phyloP scores from a whole-genome alignment of 2,329 filamentous ascomycete genomes.

The Atkinsonella hypoxylon region DNA sequence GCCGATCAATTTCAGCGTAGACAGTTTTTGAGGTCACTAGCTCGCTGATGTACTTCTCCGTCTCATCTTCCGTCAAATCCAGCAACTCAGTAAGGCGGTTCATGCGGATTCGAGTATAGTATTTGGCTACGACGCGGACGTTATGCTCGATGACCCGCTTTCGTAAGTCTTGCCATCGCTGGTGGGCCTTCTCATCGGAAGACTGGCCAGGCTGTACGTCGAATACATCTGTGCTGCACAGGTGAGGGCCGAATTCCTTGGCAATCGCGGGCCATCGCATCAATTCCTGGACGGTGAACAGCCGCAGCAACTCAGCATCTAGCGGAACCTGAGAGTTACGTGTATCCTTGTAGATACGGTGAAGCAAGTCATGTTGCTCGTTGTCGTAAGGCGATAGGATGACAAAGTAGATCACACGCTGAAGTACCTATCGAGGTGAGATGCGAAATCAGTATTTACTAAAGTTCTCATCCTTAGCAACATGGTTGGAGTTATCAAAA shows the following conservation, averaged over 20 bases:
- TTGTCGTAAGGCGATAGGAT: conserved; percentile 96
- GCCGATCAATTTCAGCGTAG: conserved; percentile 92
- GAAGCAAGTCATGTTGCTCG: conserved; percentile 92
- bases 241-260: conserved; percentile 75
- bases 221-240: conserved; percentile 86
- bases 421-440: conserved; percentile 55
- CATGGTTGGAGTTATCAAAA: neutral
- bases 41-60: conserved; percentile 97
- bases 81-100: conserved; percentile 79
- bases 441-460: neutral
- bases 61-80: conserved; percentile 88
- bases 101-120: conserved; percentile 96
- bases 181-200: conserved; percentile 66
- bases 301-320: conserved; percentile 78
- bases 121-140: conserved; percentile 92
- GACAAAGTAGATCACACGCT: conserved; percentile 94
- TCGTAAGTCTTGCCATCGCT: conserved; percentile 86
- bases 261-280: conserved; percentile 97
- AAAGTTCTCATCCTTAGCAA: neutral
- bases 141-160: conserved; percentile 99
- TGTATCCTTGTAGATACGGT: conserved; percentile 78
- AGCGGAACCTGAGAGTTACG: conserved; percentile 66
- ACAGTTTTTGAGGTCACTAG: conserved; percentile 96
- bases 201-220: conserved; percentile 52
- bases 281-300: conserved; percentile 89